Evolutionary conservation across 331 rosid species (phyloP).

Genomic region (Arachis monticola): DNA sequence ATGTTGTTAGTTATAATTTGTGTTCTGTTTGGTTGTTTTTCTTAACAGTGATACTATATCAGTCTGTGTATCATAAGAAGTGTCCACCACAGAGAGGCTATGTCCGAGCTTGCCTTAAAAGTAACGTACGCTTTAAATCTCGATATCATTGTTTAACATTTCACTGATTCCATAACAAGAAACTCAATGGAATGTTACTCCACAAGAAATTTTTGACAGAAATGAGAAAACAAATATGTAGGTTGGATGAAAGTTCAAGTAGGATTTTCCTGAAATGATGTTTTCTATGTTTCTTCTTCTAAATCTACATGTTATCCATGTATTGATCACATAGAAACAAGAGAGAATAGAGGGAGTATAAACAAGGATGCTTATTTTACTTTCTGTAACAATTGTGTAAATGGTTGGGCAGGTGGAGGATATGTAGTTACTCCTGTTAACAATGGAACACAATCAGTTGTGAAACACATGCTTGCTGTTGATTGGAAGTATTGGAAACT

Average conservation of each 20-base stretch:
- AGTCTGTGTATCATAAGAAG: constrained; percentile 77
- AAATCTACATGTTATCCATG: no score
- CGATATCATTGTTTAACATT: constrained; percentile 25
- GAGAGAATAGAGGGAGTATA: neutral
- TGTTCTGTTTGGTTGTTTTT: constrained; percentile 29
- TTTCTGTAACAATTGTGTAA: neutral
- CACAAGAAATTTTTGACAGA: no score
- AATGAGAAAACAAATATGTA: no score
- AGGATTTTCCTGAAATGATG: no score
- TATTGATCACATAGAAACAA: neutral
- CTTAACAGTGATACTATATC: constrained; percentile 72
- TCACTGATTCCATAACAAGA: neutral
- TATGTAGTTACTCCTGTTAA: constrained; percentile 78
- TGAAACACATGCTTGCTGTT: constrained; percentile 91
- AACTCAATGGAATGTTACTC: no score
- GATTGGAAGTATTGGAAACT: constrained; percentile 94
- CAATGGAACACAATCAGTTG: constrained; percentile 76
- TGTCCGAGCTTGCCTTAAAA: constrained; percentile 90
- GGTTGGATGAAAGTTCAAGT: no score
- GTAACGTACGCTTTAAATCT: constrained; percentile 73
- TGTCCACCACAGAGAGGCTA: constrained; percentile 74
- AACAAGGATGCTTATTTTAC: neutral
- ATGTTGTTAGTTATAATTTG: constrained; percentile 22
- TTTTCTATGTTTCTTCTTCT: no score
- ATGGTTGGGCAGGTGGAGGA: constrained; percentile 77